Base-by-base conservation (phyloP, 148 eudicot genomes). In the Pharnaceum exiguum region DNA sequence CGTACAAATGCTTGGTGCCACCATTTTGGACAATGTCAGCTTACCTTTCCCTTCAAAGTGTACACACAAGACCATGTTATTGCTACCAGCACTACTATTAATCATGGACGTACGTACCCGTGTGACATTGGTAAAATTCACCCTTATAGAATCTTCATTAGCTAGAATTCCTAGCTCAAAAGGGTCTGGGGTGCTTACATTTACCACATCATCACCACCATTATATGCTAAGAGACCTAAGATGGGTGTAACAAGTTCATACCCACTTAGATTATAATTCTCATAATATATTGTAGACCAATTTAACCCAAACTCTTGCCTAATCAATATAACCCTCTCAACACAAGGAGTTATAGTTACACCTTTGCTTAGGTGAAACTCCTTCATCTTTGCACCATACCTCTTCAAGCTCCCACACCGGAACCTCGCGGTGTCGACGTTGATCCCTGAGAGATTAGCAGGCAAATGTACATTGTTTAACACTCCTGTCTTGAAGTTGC, bases 381-480 rank as follows among this genome's bases (percentile, higher is more conserved):
- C 90, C 10, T 64, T 51, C 10, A 89, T 37, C 24, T 58, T 71
- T 18, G 87, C 89, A 16, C 99, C 99, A 6, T 93, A 83, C 52
- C 95, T 76, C 7, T 65, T 55, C 8, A 93, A 76, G 29, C 99
- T 88, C 15, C 99, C 99, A 42, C 99, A 88, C 0, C 99, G 78
- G 46, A 77, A 77, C 46, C 79, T 71, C 6, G 71, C 74, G 2
- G 82, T 61, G 23, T 73, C 51, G 7, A 78, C 89, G 23, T 61
- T 62, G 15, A 80, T 76, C 31, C 89, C 88, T 1, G 96, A 79
- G 39, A 88, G 86, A 44, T 93, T 88, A 15, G 73, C 26, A 0
- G 99, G 96, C 28, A 88, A 56, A 21, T 69, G 56, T 26, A 81
- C 77, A 10, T 48, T 54, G 60, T 72, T 79, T 2, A 75, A 40